Base-by-base conservation (phyloP, 257 asterid genomes). In the Nicotiana tomentosiformis region DNA sequence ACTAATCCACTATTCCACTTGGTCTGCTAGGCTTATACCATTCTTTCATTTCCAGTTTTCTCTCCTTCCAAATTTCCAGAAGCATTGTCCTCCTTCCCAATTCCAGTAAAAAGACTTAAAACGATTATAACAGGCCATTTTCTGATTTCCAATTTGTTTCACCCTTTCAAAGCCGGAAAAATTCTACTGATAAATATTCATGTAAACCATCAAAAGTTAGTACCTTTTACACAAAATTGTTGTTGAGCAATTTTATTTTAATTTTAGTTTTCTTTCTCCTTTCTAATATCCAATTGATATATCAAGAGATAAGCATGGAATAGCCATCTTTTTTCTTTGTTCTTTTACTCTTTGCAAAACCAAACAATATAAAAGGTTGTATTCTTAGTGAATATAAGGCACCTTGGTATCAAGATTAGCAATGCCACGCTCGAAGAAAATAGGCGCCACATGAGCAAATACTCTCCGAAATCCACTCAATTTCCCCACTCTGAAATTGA, bases 391-490 rank as follows among this genome's bases (percentile, higher is more conserved):
- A 76, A 76, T 26, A 57, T 81, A 77, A 77, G 10, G 9, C 57
- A 94, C 99, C 99, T 96, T 96, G 39, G 99, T 96, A 85, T 94
- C 97, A 43, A 90, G 95, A 79, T 86, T 90, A 76, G 98, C 99
- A 77, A 94, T 90, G 83, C 98, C 97, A 14, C 97, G 91, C 84
- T 94, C 95, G 77, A 96, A 94, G 94, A 96, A 94, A 82, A 94
- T 91, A 16, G 99, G 98, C 66, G 98, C 98, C 58, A 69, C 92
- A 49, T 96, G 98, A 86, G 97, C 98, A 85, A 96, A 96, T 79
- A 92, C 97, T 76, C 99, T 90, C 46, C 98, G 92, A 81, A 96
- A 96, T 33, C 97, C 98, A 83, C 84, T 90, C 94, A 96, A 64
- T 86, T 92, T 94, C 10, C 92, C 98, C 10, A 90, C 77, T 89